Base-by-base conservation (phyloP, 768 basidiomycete genomes). In the Lentinula guzmanii region DNA sequence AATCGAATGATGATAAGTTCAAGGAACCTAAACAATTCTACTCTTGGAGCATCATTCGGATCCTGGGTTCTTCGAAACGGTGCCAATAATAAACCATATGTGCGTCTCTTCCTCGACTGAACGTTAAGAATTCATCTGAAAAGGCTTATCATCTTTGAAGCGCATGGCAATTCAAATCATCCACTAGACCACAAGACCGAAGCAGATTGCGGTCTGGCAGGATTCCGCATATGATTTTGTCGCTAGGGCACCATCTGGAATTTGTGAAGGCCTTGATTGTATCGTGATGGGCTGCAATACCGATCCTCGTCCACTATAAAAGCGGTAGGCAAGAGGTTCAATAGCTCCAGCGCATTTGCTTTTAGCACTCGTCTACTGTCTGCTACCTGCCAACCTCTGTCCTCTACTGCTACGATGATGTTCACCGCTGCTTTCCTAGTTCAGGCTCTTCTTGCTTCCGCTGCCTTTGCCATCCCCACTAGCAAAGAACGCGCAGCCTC, bases 401-500 rank as follows among this genome's bases (percentile, higher is more conserved):
- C 0, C 13, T 43, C 16, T 43, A 13, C 42, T 48, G 21, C 46
- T 48, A 48, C 18, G 46, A 5, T 0, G 65, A 61, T 51, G 60
- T 54, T 61, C 41, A 28, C 52, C 15, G 16, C 51, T 42, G 42
- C 51, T 42, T 42, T 61, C 43, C 42, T 54, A 33, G 39, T 52
- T 28, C 24, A 45, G 18, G 51, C 52, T 18, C 33, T 61, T 24
- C 43, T 61, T 28, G 48, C 52, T 28, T 24, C 51, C 15, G 60
- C 51, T 39, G 60, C 50, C 33, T 43, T 61, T 42, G 60, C 51
- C n/a, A 35, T 50, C 18, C 60, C 60, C 9, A 52, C 60, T 6
- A 53, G 61, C 45, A 45, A 45, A 28, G 61, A 53, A 8, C 37
- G 42, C 33, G 39, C 39, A 10, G 54, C 54, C 10, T 41, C 61